Percentiles rank a stretch among this genome's conserved stretches.
Conservation (phyloP, 2,329 filamentous ascomycete species). For the Leptosphaerulina australis region DNA sequence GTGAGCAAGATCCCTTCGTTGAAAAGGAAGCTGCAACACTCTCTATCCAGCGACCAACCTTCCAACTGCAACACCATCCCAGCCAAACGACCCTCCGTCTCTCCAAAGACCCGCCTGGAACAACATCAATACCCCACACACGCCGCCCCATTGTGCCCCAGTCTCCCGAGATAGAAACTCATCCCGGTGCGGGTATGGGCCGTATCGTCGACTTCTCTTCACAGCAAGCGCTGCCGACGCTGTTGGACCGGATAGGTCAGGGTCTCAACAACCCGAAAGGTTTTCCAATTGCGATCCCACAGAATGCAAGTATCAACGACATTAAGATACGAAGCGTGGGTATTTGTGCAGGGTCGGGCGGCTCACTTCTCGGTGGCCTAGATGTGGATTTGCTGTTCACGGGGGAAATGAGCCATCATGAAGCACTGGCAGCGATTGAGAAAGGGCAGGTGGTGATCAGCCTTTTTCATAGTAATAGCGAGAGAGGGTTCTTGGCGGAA, state of each 20-base stretch:
- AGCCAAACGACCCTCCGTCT: conserved; percentile 50
- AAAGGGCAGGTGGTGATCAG: conserved; percentile 81
- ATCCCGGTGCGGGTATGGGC: conserved; percentile 64
- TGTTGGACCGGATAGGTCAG: conserved; percentile 67
- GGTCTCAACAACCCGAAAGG: conserved; percentile 71
- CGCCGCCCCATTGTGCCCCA: conserved; percentile 61
- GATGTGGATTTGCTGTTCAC: conserved; percentile 83
- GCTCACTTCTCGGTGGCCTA: conserved; percentile 71
- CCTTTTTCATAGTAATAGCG: conserved; percentile 92
- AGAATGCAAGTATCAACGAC: conserved; percentile 60
- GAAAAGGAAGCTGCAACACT: background rate
- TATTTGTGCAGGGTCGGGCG: conserved; percentile 89
- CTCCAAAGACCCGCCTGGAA: conserved; percentile 33
- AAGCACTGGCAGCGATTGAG: conserved; percentile 84
- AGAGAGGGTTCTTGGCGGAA: conserved; percentile 78
- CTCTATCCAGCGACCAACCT: conserved; percentile 47
- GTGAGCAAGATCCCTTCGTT: conserved; percentile 47
- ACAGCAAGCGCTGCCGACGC: conserved; percentile 59
- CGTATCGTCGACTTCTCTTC: conserved; percentile 62
- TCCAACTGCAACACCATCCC: conserved; percentile 56
- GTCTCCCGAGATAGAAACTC: conserved; percentile 44
- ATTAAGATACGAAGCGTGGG: conserved; percentile 72
- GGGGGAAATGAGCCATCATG: conserved; percentile 92
- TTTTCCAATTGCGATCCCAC: conserved; percentile 68
- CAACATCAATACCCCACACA: conserved; percentile 50